Percentiles rank a stretch among this genome's conserved stretches.
Evolutionary conservation across 1,284 basidiomycete species (phyloP).

Genomic region (Malassezia caprae): DNA sequence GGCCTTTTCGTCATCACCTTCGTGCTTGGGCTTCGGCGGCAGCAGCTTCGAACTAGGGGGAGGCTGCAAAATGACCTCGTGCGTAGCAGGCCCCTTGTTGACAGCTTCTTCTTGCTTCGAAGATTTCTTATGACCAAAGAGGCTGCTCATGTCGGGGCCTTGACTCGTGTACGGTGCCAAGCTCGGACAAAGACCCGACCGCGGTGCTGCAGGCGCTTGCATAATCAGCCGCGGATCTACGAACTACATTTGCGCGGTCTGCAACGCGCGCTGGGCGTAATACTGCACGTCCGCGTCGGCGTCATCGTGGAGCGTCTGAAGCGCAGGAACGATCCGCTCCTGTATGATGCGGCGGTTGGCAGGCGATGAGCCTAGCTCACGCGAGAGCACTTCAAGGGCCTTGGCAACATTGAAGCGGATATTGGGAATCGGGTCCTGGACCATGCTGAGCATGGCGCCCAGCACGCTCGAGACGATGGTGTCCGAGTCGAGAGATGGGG

Average conservation of each 20-base stretch:
- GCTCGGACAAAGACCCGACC: not conserved
- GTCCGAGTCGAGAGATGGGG: slow-evolving; percentile 76
- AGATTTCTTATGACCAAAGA: not conserved
- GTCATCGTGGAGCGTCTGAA: slow-evolving; percentile 82
- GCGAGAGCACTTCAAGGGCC: slow-evolving; percentile 61
- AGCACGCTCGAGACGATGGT: slow-evolving; percentile 79
- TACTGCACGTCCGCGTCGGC: slow-evolving; percentile 87
- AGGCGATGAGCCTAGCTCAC: slow-evolving; percentile 58
- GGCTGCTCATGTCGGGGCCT: not conserved
- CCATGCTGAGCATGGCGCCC: slow-evolving; percentile 71
- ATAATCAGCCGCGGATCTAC: not conserved
- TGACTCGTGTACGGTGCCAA: not conserved
- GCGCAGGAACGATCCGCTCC: slow-evolving; percentile 65
- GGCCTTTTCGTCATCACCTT: slow-evolving; percentile 9
- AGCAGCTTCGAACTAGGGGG: not conserved
- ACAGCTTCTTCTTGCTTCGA: not conserved
- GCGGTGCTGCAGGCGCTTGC: not conserved
- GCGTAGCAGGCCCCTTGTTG: slow-evolving; percentile 1
- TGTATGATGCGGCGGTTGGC: slow-evolving; percentile 68
- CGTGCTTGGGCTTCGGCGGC: not conserved
- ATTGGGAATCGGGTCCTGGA: slow-evolving; percentile 89
- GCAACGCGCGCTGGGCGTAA: slow-evolving; percentile 51
- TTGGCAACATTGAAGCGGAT: slow-evolving; percentile 99
- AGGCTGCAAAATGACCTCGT: not conserved
- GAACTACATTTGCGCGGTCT: slow-evolving; percentile 14